phyloP scores from a whole-genome alignment of 1,284 basidiomycete genomes.

The Ganoderma meredithae region DNA sequence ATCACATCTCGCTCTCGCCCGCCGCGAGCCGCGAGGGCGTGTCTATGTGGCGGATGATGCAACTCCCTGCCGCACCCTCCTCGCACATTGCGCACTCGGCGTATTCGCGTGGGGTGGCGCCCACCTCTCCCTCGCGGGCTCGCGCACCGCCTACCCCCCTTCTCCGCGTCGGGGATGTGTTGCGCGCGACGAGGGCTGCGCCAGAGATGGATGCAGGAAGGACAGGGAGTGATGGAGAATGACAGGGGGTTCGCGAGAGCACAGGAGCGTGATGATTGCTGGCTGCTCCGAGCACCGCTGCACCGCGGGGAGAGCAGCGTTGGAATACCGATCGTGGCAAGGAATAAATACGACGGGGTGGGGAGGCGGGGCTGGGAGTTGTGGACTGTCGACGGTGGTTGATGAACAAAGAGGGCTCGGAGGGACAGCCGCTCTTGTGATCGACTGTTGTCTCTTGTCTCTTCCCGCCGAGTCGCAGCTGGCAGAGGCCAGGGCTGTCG shows the following conservation, averaged over 20 bases:
- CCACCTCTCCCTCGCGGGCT: not conserved
- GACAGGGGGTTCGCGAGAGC: not conserved
- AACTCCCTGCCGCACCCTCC: not conserved
- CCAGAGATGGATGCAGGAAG: not conserved
- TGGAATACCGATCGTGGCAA: not conserved
- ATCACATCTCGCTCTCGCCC: not conserved
- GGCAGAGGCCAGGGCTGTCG: slow-evolving; percentile 1
- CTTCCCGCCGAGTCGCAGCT: slow-evolving; percentile 23
- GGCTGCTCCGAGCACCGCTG: not conserved
- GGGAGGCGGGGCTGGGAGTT: not conserved
- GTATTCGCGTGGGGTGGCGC: slow-evolving; percentile 2
- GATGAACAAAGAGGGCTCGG: slow-evolving; percentile 24
- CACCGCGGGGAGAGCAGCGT: not conserved
- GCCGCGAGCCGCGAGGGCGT: slow-evolving; percentile 2
- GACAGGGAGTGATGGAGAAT: slow-evolving; percentile 4
- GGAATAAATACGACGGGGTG: not conserved
- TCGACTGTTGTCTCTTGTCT: slow-evolving; percentile 11
- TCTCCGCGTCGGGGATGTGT: not conserved
- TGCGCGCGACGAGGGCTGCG: slow-evolving; percentile 6
- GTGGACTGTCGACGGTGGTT: slow-evolving; percentile 7
- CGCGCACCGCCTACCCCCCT: not conserved
- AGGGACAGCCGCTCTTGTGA: slow-evolving; percentile 7
- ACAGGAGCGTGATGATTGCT: not conserved
- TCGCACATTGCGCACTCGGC: not conserved
- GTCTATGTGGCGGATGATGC: slow-evolving; percentile 3